These are phyloP conservation scores for Tolypocladium tundrense DNA, from an alignment of 2,329 filamentous ascomycete genomes.

Conservation along the genomic window DNA sequence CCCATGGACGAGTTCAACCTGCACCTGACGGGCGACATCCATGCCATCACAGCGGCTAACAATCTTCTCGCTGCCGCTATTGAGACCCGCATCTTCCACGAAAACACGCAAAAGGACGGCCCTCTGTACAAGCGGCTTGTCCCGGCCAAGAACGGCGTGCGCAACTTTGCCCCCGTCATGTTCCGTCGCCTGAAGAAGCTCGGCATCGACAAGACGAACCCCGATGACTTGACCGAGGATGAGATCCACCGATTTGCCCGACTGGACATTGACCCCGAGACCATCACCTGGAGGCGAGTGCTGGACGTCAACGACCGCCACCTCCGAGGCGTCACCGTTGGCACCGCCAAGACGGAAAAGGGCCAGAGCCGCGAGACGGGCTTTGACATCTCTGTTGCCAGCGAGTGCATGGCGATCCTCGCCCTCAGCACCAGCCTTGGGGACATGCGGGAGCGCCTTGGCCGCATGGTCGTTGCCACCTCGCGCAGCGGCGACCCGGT, in stretches of 20 bases:
- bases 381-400: constrained; percentile 96
- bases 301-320: constrained; percentile 96
- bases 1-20: constrained; percentile 99
- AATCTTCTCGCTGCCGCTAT: constrained; percentile 94
- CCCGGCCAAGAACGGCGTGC: constrained; percentile 80
- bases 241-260: constrained; percentile 84
- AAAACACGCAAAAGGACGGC: constrained; percentile 86
- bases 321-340: constrained; percentile 79
- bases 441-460: constrained; percentile 88
- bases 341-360: constrained; percentile 82
- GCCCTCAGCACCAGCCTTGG: constrained; percentile 78
- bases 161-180: constrained; percentile 82
- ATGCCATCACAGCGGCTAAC: constrained; percentile 94
- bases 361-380: constrained; percentile 80
- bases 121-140: constrained; percentile 81
- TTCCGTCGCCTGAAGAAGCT: constrained; percentile 89
- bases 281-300: constrained; percentile 94
- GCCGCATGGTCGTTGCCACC: constrained; percentile 89
- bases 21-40: constrained; percentile 94
- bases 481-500: constrained; percentile 80
- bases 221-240: constrained; percentile 79
- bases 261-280: constrained; percentile 90
- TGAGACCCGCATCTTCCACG: constrained; percentile 97
- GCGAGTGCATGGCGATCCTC: constrained; percentile 96
- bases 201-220: constrained; percentile 90